Conservation (phyloP, 495 filamentous ascomycete genomes). For the Physcia stellaris region DNA sequence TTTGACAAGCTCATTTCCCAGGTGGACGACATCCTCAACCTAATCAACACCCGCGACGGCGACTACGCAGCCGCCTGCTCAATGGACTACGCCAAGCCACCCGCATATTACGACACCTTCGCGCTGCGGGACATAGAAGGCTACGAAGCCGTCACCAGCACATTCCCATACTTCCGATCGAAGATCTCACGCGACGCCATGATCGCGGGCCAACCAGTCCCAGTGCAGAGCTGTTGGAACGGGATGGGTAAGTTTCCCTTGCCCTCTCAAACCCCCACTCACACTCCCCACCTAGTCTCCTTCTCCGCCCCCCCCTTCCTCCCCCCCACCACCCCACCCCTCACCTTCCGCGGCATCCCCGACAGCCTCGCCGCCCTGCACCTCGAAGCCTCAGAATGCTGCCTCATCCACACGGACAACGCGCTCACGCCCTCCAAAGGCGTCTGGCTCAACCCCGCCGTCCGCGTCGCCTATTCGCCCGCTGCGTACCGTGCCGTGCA, state of each 20-base stretch:
- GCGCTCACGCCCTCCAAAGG: conserved; percentile 36
- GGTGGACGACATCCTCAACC: conserved; percentile 51
- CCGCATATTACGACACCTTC: conserved; percentile 71
- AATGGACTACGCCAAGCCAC: conserved; percentile 58
- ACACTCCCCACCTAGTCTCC: conserved; percentile 26
- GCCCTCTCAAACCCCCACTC: conserved; percentile 22
- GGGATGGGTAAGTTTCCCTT: conserved; percentile 41
- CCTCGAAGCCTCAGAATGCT: conserved; percentile 72
- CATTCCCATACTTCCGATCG: conserved; percentile 68
- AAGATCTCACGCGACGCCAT: conserved; percentile 44
- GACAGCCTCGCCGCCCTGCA: conserved; percentile 54
- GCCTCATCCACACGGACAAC: conserved; percentile 71
- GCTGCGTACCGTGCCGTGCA: conserved; percentile 42
- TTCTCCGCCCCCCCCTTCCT: conserved; percentile 34
- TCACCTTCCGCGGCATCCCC: conserved; percentile 56
- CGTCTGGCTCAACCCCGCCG: conserved; percentile 64
- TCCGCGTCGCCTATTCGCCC: conserved; percentile 57
- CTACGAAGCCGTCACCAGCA: conserved; percentile 43
- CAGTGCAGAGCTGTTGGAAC: conserved; percentile 74
- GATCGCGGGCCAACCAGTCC: conserved; percentile 39
- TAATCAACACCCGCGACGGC: conserved; percentile 61
- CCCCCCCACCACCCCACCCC: conserved; percentile 47
- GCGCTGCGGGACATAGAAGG: conserved; percentile 62
- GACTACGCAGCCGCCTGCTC: conserved; percentile 71
- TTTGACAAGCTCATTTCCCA: too few relatives aligned